These are phyloP conservation scores for Lotus japonicus DNA, from an alignment of 306 rosid species.

Conservation along the genomic window DNA sequence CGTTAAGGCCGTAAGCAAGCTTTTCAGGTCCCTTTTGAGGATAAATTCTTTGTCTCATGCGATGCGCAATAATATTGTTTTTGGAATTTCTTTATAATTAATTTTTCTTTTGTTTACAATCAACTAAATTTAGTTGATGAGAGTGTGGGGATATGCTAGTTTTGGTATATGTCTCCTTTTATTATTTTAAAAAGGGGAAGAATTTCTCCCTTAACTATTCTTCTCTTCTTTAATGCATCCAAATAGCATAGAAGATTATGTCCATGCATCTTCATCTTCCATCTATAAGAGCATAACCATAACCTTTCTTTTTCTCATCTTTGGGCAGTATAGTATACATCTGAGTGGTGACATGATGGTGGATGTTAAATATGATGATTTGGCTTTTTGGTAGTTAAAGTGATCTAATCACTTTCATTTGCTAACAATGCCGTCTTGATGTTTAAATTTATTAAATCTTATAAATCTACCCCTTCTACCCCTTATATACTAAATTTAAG, in stretches of 20 bases:
- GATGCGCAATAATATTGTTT: constrained; percentile 32
- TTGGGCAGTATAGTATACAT: neutral
- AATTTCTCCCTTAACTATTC: constrained; percentile 1
- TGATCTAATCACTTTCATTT: too few relatives aligned
- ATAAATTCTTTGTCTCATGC: constrained; percentile 35
- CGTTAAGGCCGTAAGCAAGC: neutral
- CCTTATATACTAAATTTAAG: too few relatives aligned
- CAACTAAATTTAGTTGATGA: constrained; percentile 12
- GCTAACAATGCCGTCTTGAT: too few relatives aligned
- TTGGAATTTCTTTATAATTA: neutral
- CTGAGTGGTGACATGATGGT: neutral
- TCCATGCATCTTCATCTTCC: constrained; percentile 24
- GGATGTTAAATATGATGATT: neutral
- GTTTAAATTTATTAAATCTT: too few relatives aligned
- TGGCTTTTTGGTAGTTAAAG: neutral
- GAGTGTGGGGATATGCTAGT: constrained; percentile 15
- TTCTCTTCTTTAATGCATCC: neutral
- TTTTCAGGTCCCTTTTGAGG: neutral
- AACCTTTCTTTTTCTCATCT: neutral
- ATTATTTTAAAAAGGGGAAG: neutral
- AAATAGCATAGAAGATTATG: constrained; percentile 15
- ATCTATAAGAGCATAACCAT: neutral
- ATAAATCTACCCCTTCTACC: too few relatives aligned
- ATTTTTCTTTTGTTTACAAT: neutral
- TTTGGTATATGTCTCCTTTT: constrained; percentile 19